Base-by-base conservation (phyloP, 108 stramenopile genomes). In the Conticribra weissflogii region DNA sequence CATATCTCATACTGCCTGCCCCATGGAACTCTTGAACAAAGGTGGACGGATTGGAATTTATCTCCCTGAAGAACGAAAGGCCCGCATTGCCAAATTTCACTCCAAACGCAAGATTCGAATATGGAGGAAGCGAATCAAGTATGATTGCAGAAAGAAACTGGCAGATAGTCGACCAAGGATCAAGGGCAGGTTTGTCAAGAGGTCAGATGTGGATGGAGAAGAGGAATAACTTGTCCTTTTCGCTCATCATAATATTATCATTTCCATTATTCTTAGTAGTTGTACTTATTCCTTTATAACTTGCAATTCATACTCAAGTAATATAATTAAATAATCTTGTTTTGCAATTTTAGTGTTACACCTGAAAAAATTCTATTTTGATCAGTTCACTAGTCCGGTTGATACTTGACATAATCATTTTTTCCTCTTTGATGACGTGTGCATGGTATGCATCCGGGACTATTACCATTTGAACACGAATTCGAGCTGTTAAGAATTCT, bases 41-140 rank as follows among this genome's bases (percentile, higher is more conserved):
- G 95, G 87, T 47, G 95, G 95, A 0, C 74, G 95, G 17, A 95
- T 98, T 59, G 98, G 98, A 0, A 95, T 96, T 22, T 98, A 98
- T 72, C 88, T 97, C 7, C 92, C 96, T 16, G 97, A 96, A 23
- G 95, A 97, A 74, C 88, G 98, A 3, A 81, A 76, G 47, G 87
- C 84, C 1, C 90, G 97, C 29, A 97, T 99, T 67, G 96, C 96
- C 32, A 89, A 94, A 51, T 99, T 99, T 63, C 97, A 97, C 67
- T 88, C 93, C 44, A 97, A 97, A 78, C 89, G 97, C 32, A 91
- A 88, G 66, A 90, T 84, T 68, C 88, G 98, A 27, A 94, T 98
- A 58, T 99, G 98, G 98, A 81, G 97, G 54, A 99, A 99, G 79
- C 88, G 94, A 36, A 98, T 99, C 81, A 99, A 99, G 73, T 99